Evolutionary conservation across 2,329 filamentous ascomycete genomes (phyloP).

Genomic region (Trichophyton equinum): DNA sequence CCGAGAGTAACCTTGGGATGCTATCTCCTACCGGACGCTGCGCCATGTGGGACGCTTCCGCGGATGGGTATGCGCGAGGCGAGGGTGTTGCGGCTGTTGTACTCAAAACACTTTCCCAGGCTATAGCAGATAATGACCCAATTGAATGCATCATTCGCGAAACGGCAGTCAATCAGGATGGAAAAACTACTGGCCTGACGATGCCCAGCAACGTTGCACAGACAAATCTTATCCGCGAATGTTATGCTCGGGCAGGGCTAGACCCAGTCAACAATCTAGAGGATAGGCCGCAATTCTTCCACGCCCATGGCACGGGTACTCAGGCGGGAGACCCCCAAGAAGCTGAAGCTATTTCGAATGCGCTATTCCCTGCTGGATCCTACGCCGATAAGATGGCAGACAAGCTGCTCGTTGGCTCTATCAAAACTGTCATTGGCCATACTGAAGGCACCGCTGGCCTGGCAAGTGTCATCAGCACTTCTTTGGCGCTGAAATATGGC

Average conservation of each 20-base stretch:
- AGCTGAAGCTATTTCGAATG: not conserved
- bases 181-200: conserved; percentile 22
- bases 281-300: not conserved
- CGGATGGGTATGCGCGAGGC: conserved; percentile 33
- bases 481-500: conserved; percentile 19
- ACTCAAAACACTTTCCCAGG: conserved; percentile 30
- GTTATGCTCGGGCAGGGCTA: conserved; percentile 17
- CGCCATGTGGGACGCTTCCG: conserved; percentile 23
- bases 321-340: conserved; percentile 6
- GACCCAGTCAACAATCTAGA: not conserved
- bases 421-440: conserved; percentile 23
- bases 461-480: conserved; percentile 19
- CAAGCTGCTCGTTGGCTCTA: conserved; percentile 15
- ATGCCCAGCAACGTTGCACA: conserved; percentile 16
- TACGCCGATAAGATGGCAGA: not conserved
- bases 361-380: conserved; percentile 1
- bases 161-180: conserved; percentile 32
- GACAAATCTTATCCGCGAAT: conserved; percentile 13
- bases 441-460: conserved; percentile 20
- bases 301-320: not conserved
- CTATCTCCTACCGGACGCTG: conserved; percentile 22
- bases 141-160: conserved; percentile 32
- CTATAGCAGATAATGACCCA: conserved; percentile 29
- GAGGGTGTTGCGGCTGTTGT: conserved; percentile 31
- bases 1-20: conserved; percentile 21